A percentile compares a stretch with the other conserved stretches of the same genome.
phyloP scores from a whole-genome alignment of 345 rosid species.

The Gossypium longicalyx region DNA sequence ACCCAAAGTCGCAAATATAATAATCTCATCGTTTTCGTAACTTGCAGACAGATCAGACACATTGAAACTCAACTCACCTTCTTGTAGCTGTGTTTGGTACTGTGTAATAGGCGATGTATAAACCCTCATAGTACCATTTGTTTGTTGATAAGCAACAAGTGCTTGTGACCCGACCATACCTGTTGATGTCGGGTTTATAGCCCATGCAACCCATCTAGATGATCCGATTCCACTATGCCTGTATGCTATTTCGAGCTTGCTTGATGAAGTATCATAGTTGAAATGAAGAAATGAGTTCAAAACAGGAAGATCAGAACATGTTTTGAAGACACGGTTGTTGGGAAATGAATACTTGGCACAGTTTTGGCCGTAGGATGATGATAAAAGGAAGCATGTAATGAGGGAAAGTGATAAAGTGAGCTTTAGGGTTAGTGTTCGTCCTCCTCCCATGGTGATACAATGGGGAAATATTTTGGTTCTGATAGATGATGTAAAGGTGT shows the following conservation, averaged over 20 bases:
- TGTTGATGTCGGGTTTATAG: conserved; percentile 60
- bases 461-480: too few relatives aligned
- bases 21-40: conserved; percentile 56
- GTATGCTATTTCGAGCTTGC: conserved; percentile 58
- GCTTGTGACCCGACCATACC: conserved; percentile 87
- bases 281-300: conserved; percentile 69
- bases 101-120: conserved; percentile 58
- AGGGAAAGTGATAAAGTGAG: not conserved
- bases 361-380: conserved; percentile 43
- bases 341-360: conserved; percentile 60
- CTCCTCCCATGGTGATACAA: not conserved
- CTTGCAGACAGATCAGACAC: conserved; percentile 60
- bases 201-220: conserved; percentile 83
- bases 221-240: conserved; percentile 54
- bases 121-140: conserved; percentile 54
- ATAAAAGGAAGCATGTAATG: conserved; percentile 16
- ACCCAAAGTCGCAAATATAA: conserved; percentile 55
- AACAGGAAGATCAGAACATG: conserved; percentile 72
- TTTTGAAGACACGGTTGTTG: conserved; percentile 44
- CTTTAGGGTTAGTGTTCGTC: not conserved
- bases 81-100: conserved; percentile 44
- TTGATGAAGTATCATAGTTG: conserved; percentile 47
- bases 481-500: too few relatives aligned
- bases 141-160: conserved; percentile 60
- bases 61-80: conserved; percentile 58